Evolutionary conservation across 2,329 filamentous ascomycete genomes (phyloP), one percentile per base, ranked within the genome.

Genomic region (Achaetomium macrosporum): DNA sequence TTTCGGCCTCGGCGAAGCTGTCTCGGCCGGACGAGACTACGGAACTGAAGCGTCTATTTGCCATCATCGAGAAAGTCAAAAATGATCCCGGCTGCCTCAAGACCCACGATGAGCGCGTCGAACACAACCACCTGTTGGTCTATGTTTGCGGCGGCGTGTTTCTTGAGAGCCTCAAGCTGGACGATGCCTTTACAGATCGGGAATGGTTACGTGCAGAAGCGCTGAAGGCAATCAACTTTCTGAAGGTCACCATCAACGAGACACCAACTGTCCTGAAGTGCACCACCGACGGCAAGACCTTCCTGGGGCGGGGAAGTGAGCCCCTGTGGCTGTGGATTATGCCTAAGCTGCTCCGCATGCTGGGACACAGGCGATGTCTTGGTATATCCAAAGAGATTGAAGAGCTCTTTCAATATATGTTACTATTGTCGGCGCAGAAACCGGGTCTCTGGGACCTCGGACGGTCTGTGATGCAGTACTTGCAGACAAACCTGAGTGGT

Each of bases 91-190:
- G 66, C 1, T 64, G 75, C 25, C 76, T 92, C 25, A 82, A 83
- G 31, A 78, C 81, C 12, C 64, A 75, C 1, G 80, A 85, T 57
- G 83, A 87, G 42, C 84, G 87, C 59, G 71, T 87, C 42, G 79
- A 84, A 47, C 84, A 95, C 66, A 92, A 95, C 61, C 86, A 90
- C 63, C 87, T 90, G 69, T 79, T 96, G 46, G 84, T 96, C 48
- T 90, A 88, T 64, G 87, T 96, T 57, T 87, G 93, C 61, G 78
- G 86, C 46, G 85, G 88, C 64, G 87, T 89, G 53, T 87, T 90
- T 19, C 74, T 96, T 12, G 87, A 90, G 60, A 77, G 77, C 42
- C 75, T 88, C 43, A 77, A 78, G 58, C 76, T 81, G 64, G 81
- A 90, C 61, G 82, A 90, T 61, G 83, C 82, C 2, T 87, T 90